Conservation (phyloP, 1,284 basidiomycete genomes). For the Cutaneotrichosporon sp. region DNA sequence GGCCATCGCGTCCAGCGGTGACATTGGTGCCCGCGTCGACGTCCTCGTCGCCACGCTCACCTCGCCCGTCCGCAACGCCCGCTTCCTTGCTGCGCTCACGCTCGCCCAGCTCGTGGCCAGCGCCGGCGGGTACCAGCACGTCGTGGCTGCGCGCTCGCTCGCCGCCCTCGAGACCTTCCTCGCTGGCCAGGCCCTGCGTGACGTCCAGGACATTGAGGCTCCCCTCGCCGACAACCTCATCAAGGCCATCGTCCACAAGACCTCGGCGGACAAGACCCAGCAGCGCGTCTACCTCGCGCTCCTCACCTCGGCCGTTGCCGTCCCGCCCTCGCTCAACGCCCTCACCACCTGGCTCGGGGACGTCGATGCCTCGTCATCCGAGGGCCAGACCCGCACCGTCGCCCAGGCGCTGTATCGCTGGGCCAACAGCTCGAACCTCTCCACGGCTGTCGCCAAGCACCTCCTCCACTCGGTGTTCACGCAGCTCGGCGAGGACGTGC, state of each 20-base stretch:
- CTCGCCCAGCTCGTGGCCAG: conserved; percentile 23
- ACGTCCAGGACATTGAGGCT: conserved; percentile 27
- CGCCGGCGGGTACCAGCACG: conserved; percentile 24
- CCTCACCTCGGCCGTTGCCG: conserved; percentile 32
- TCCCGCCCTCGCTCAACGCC: conserved; percentile 23
- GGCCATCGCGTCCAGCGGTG: conserved; percentile 19
- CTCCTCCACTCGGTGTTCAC: conserved; percentile 69
- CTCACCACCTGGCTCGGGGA: conserved; percentile 30
- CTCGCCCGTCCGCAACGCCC: conserved; percentile 8
- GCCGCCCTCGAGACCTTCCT: conserved; percentile 23
- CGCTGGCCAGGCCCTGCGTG: conserved; percentile 19
- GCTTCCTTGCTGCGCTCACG: conserved; percentile 20
- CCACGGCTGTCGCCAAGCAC: conserved; percentile 58
- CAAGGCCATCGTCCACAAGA: conserved; percentile 38
- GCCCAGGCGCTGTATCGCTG: conserved; percentile 60
- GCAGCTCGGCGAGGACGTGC: conserved; percentile 66
- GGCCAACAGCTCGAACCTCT: conserved; percentile 59
- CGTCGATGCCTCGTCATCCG: neutral
- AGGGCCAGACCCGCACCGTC: conserved; percentile 23
- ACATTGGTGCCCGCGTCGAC: conserved; percentile 24
- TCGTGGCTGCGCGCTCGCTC: conserved; percentile 57
- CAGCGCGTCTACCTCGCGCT: conserved; percentile 39
- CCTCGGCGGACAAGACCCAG: conserved; percentile 35
- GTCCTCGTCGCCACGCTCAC: conserved; percentile 17
- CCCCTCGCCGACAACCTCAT: conserved; percentile 23